phyloP scores from a whole-genome alignment of 805 yeast species.

The Suhomyces sp. region DNA sequence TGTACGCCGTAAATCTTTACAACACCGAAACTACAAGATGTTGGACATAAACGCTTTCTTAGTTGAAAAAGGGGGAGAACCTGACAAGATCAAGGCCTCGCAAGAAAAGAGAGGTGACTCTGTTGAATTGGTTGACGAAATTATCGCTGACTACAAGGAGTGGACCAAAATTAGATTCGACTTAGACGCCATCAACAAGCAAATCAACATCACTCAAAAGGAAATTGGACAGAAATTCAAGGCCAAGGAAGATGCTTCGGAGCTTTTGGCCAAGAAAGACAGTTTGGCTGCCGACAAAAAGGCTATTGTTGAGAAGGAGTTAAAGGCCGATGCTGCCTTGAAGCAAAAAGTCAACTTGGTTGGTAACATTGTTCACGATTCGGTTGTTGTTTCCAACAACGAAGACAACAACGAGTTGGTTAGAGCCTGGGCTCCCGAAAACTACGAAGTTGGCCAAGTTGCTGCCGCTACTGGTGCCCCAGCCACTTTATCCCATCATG shows the following conservation, averaged over 20 bases:
- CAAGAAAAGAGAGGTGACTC: slow-evolving; percentile 93
- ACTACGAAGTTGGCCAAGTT: slow-evolving; percentile 55
- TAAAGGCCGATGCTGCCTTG: slow-evolving; percentile 72
- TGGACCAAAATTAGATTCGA: slow-evolving; percentile 86
- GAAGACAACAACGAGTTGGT: slow-evolving; percentile 90
- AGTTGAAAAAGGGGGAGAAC: slow-evolving; percentile 96
- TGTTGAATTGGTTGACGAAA: slow-evolving; percentile 94
- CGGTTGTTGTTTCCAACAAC: slow-evolving; percentile 81
- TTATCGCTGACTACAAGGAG: slow-evolving; percentile 82
- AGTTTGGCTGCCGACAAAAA: slow-evolving; percentile 67
- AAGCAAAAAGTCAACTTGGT: slow-evolving; percentile 81
- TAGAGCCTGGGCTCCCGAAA: slow-evolving; percentile 84
- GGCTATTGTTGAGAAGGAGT: slow-evolving; percentile 62
- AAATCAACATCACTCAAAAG: slow-evolving; percentile 85
- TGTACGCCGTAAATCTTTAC: neutral
- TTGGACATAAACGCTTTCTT: slow-evolving; percentile 89
- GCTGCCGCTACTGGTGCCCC: slow-evolving; percentile 77
- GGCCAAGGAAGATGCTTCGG: slow-evolving; percentile 91
- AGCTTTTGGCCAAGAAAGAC: slow-evolving; percentile 78
- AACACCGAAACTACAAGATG: slow-evolving; percentile 44
- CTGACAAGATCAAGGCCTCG: slow-evolving; percentile 80
- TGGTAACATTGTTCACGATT: slow-evolving; percentile 92
- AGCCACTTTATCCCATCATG: slow-evolving; percentile 90
- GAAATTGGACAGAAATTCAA: slow-evolving; percentile 90
- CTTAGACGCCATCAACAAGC: slow-evolving; percentile 86